A percentile compares a stretch with the other conserved stretches of the same genome.
Conservation (phyloP, 768 basidiomycete genomes). For the Rhizopogon sp. region DNA sequence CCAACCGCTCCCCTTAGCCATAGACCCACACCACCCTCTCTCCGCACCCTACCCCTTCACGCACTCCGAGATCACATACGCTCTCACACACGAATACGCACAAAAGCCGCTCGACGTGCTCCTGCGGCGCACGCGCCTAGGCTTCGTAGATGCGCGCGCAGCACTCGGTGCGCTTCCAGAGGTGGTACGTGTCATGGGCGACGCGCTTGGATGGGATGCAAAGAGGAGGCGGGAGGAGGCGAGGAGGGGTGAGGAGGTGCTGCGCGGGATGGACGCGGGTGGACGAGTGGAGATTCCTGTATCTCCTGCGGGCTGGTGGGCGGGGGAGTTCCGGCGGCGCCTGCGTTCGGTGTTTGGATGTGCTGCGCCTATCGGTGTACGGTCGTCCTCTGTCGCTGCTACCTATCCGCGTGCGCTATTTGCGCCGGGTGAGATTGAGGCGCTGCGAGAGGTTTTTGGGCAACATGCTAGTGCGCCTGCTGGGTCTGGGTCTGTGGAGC, state of each 20-base stretch:
- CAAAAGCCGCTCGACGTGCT: conserved; percentile 90
- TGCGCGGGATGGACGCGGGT: conserved; percentile 72
- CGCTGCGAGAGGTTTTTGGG: conserved; percentile 34
- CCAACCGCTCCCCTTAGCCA: conserved; percentile 51
- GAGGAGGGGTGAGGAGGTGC: conserved; percentile 53
- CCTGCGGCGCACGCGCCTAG: conserved; percentile 86
- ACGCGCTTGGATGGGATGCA: conserved; percentile 75
- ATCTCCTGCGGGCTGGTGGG: conserved; percentile 7
- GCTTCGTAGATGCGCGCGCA: conserved; percentile 88
- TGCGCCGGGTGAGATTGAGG: conserved; percentile 44
- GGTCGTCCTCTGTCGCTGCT: conserved; percentile 3
- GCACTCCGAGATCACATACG: conserved; percentile 75
- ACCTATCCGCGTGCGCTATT: conserved; percentile 49
- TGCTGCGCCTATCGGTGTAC: neutral
- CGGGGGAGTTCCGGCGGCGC: neutral
- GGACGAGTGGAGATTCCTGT: conserved; percentile 6
- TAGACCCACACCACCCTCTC: conserved; percentile 82
- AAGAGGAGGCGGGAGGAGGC: conserved; percentile 57
- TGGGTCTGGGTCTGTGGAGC: conserved; percentile 3
- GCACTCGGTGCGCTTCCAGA: conserved; percentile 80
- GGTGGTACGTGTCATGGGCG: conserved; percentile 88
- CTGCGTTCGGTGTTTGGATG: neutral
- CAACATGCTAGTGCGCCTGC: neutral
- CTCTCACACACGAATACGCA: conserved; percentile 86
- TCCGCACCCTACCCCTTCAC: conserved; percentile 74